phyloP scores from a whole-genome alignment of 2,329 filamentous ascomycete species.

The Ophiostoma australiae region DNA sequence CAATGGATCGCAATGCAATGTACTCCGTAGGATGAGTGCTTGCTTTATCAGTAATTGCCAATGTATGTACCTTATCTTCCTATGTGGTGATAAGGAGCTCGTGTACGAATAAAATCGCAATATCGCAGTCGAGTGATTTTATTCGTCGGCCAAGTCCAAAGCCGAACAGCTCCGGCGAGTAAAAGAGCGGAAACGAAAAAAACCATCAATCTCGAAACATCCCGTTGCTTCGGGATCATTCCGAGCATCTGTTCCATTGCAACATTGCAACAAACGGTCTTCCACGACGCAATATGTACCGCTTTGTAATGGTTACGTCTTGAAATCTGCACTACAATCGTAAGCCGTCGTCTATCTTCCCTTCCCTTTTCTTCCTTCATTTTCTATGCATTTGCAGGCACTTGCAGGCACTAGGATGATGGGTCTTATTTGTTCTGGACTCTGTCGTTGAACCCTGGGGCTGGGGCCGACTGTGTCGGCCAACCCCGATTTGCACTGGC shows the following conservation, averaged over 20 bases:
- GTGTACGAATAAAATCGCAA: not conserved
- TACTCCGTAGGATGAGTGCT: not conserved
- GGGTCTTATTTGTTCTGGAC: not conserved
- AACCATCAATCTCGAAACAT: not conserved
- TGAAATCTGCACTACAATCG: not conserved
- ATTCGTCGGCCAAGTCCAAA: not conserved
- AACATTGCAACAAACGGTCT: too few relatives aligned
- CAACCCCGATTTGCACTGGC: slow-evolving; percentile 1
- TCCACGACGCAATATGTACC: not conserved
- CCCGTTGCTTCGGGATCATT: not conserved
- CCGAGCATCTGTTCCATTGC: not conserved
- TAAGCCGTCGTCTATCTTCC: not conserved
- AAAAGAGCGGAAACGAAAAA: not conserved
- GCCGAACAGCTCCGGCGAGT: not conserved
- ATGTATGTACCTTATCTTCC: not conserved
- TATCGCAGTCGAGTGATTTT: not conserved
- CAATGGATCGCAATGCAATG: not conserved
- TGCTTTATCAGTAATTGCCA: not conserved
- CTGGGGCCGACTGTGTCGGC: not conserved
- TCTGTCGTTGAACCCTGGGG: not conserved
- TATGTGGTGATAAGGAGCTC: not conserved
- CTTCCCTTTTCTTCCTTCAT: not conserved
- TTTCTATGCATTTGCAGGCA: not conserved
- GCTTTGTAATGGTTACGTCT: not conserved
- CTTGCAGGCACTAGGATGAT: not conserved